Evolutionary conservation across 1,284 basidiomycete genomes (phyloP), one percentile per base, ranked within the genome.

Genomic region (Taiwanofungus camphoratus): DNA sequence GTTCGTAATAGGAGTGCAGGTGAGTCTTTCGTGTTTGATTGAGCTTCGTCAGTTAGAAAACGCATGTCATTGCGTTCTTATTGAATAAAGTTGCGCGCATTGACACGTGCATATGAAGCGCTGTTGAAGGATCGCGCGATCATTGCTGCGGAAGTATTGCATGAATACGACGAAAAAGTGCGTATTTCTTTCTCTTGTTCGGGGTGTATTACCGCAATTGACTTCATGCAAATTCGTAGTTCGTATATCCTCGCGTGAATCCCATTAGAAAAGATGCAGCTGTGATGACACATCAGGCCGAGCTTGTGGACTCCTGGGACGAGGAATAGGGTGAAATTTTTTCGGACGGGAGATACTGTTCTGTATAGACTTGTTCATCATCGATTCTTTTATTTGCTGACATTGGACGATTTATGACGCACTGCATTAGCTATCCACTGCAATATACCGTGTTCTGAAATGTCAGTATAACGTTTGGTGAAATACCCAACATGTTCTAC

Each of bases 251-350:
- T 11, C 76, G 79, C 46, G 62, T 89, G 44, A 85, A 87, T 57
- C 82, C 82, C 5, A 69, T 89, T 21, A 76, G 83, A 18, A 77
- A 72, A 47, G 88, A 91, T 52, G 85, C 77, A 2, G 77, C 80
- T 2, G 83, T 87, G n/a, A 88, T 87, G 87, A 92, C 88, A 1
- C 80, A 89, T 60, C 71, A 91, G 53, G 77, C 83, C 1, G 88
- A 91, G 68, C 73, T 88, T 52, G 75, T 90, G 1, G 36, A 46
- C 33, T 6, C 33, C 5, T 46, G 40, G 44, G 27, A 33, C n/a
- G n/a, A n/a, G n/a, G n/a, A n/a, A n/a, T n/a, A n/a, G n/a, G n/a
- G n/a, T n/a, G n/a, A n/a, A n/a, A n/a, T n/a, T n/a, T n/a, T n/a
- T n/a, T n/a, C n/a, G n/a, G n/a, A n/a, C n/a, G n/a, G n/a, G n/a